Evolutionary conservation across 495 filamentous ascomycete species (phyloP).

Genomic region (Aspergillus biplanus): DNA sequence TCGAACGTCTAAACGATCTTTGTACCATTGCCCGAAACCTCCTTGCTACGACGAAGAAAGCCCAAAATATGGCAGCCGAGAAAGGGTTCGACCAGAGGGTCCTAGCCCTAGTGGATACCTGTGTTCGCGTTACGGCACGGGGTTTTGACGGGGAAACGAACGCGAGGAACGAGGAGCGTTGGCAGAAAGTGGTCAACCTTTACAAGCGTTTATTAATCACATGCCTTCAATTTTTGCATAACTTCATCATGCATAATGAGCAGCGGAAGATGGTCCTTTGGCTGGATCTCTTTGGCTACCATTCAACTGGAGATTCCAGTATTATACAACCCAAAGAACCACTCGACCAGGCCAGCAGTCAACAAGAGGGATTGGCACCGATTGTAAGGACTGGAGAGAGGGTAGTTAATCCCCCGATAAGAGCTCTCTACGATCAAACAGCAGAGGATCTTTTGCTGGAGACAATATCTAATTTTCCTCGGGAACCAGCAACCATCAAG

Average conservation of each 20-base stretch:
- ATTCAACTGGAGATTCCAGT: conserved; percentile 56
- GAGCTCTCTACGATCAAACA: conserved; percentile 52
- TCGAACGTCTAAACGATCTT: conserved; percentile 82
- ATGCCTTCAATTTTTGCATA: conserved; percentile 87
- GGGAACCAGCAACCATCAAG: conserved; percentile 52
- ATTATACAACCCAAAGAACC: conserved; percentile 52
- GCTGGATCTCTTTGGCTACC: conserved; percentile 79
- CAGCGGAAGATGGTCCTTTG: conserved; percentile 88
- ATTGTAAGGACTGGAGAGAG: conserved; percentile 51
- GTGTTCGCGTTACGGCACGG: conserved; percentile 84
- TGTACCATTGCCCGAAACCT: conserved; percentile 85
- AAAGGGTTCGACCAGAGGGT: conserved; percentile 80
- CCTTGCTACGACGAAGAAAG: conserved; percentile 77
- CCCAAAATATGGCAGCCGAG: conserved; percentile 83
- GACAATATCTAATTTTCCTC: conserved; percentile 52
- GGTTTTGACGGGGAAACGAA: conserved; percentile 84
- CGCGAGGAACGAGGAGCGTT: conserved; percentile 65
- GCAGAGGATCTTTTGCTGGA: conserved; percentile 51
- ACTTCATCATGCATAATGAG: conserved; percentile 90
- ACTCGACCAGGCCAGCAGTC: conserved; percentile 39
- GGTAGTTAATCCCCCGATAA: conserved; percentile 49
- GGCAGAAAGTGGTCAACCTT: conserved; percentile 73
- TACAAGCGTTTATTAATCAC: conserved; percentile 90
- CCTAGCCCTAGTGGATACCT: conserved; percentile 79
- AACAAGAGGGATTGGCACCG: conserved; percentile 47